Evolutionary conservation across 148 eudicot genomes (phyloP).

Genomic region (Rhododendron williamsianum): DNA sequence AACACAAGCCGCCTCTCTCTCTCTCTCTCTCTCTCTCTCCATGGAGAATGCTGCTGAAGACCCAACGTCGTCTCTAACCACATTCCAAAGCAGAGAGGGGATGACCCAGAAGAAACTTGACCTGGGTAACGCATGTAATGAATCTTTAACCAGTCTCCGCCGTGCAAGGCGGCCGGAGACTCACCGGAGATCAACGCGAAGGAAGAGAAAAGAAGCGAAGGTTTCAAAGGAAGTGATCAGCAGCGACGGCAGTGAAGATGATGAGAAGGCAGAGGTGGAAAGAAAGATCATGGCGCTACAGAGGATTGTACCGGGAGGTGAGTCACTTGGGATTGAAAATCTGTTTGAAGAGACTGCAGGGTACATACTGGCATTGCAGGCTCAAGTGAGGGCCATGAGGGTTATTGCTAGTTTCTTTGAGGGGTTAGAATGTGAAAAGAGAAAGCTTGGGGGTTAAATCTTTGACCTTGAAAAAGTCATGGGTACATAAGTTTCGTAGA

Average conservation of each 20-base stretch:
- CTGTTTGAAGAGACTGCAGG: conserved; percentile 26
- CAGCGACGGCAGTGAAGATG: background rate
- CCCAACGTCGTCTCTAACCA: background rate
- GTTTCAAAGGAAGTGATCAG: background rate
- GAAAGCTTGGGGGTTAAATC: conserved; percentile 22
- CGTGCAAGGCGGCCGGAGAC: background rate
- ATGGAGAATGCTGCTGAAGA: background rate
- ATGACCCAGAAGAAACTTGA: background rate
- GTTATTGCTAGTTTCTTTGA: conserved; percentile 18
- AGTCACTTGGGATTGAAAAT: conserved; percentile 19
- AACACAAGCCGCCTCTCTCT: background rate
- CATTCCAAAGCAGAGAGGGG: background rate
- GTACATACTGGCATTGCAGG: conserved; percentile 20
- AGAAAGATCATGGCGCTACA: conserved; percentile 20
- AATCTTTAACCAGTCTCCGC: background rate
- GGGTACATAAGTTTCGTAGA: background rate
- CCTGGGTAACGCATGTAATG: background rate
- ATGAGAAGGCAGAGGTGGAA: conserved; percentile 22
- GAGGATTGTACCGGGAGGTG: conserved; percentile 26
- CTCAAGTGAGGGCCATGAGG: conserved; percentile 24
- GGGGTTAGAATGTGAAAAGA: conserved; percentile 7
- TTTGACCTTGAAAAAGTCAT: background rate
- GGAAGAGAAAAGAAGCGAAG: background rate
- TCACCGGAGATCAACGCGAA: background rate
- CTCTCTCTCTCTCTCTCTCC: conserved; percentile 2